A percentile compares a stretch with the other conserved stretches of the same genome.
phyloP scores from a whole-genome alignment of 805 yeast genomes.

The Metschnikowia chrysomelidarum region DNA sequence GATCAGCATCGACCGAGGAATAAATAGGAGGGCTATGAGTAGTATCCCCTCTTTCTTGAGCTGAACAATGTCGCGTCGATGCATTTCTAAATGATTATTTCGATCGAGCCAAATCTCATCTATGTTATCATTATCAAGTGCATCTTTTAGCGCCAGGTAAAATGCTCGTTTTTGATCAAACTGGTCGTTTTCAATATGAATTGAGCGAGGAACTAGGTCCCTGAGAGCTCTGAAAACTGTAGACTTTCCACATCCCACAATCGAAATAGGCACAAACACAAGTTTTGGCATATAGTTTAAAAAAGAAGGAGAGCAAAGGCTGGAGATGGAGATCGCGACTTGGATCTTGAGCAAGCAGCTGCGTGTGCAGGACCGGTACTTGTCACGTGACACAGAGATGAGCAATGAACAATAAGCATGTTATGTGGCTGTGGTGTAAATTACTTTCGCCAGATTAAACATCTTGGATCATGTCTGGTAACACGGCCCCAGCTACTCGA shows the following conservation, averaged over 20 bases:
- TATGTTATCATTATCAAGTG: slow-evolving; percentile 21
- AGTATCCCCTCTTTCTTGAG: slow-evolving; percentile 43
- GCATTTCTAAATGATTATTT: slow-evolving; percentile 73
- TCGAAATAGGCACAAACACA: slow-evolving; percentile 78
- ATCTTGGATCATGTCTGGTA: too few relatives aligned
- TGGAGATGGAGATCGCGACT: background rate
- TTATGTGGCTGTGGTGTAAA: too few relatives aligned
- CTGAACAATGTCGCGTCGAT: slow-evolving; percentile 66
- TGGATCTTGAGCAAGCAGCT: too few relatives aligned
- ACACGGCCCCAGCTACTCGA: too few relatives aligned
- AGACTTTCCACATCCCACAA: slow-evolving; percentile 94
- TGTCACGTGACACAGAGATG: too few relatives aligned
- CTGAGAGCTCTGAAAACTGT: slow-evolving; percentile 66
- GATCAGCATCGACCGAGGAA: slow-evolving; percentile 33
- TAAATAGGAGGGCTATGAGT: slow-evolving; percentile 68
- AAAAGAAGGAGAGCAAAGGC: background rate
- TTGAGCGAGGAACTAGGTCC: slow-evolving; percentile 57
- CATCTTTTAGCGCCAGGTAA: slow-evolving; percentile 44
- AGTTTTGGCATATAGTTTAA: slow-evolving; percentile 49
- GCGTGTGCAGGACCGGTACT: too few relatives aligned
- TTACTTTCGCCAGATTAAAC: too few relatives aligned
- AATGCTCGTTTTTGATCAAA: slow-evolving; percentile 48
- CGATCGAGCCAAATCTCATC: slow-evolving; percentile 72
- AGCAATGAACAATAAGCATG: too few relatives aligned
- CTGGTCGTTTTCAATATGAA: slow-evolving; percentile 80